Base-by-base conservation (phyloP, 2,329 filamentous ascomycete genomes). In the Xylariaceae sp. region DNA sequence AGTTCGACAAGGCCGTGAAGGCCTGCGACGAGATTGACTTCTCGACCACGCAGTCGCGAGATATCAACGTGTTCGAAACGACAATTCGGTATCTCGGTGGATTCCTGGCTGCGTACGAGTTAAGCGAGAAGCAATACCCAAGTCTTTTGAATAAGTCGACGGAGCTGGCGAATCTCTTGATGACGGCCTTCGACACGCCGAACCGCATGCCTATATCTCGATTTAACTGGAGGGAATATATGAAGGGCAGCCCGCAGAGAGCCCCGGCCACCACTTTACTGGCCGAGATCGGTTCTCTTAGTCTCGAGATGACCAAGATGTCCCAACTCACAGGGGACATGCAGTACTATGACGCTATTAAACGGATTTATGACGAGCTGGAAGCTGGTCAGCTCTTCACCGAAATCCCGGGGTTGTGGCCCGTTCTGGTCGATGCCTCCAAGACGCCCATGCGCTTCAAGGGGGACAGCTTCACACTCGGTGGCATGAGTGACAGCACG, bases 71-170 rank as follows among this genome's bases (percentile, higher is more conserved):
- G 0, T 85, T 86, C 44, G 82, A 86, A 60, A 84, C 80, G 1
- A 83, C 73, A 9, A 85, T 85, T 41, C 73, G 82, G 29, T 85
- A 85, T 53, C 69, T 86, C 0, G 82, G 82, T 11, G 81, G 82
- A 1, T 70, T 85, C 38, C 53, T 86, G 39, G 74, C 76, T n/a
- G 81, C 82, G 1, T 84, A 84, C 54, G 82, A 85, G 53, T 58
- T 85, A 15, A 83, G 78, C 50, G 67, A 65, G 23, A 69, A 68
- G 38, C 63, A 70, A 41, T 65, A 68, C 45, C 62, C 70, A 17
- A 64, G 66, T n/a, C 59, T 85, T 37, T 63, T 85, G 27, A 62
- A 62, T 28, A 84, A 85, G 57, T 78, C 81, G 1, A 64, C 67
- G 1, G 76, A 84, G 59, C 66, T 85, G 9, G 81, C 73, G 14